Evolutionary conservation across 352 stramenopile species (phyloP), one percentile per base, ranked within the genome.

Genomic region (Phytopythium cucurbitacearum): DNA sequence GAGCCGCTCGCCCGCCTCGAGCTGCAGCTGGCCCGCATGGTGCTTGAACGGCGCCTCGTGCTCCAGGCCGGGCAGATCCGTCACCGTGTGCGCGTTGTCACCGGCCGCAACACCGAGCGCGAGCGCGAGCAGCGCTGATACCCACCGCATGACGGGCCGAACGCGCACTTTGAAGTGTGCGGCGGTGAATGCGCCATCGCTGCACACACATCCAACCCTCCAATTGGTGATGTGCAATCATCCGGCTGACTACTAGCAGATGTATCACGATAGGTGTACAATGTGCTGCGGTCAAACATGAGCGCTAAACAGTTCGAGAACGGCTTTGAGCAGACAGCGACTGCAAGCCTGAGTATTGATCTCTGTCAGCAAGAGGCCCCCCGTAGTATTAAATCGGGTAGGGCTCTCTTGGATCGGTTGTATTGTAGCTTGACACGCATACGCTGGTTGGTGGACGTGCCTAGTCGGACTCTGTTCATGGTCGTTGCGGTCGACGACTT

Each of bases 1-100:
- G 35, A 87, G 56, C 46, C 81, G 84, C 39, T 87, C 77, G 11
- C 69, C 50, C 11, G 79, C 65, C 16, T 64, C 56, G 3, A 90
- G 51, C 16, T 80, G 73, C 9, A 90, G 48, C 16, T 86, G 80
- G 4, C 80, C 80, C 8, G 75, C 75, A 40, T 67, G 88, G 53
- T 90, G 80, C 21, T 65, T 56, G 62, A 90, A 90, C 5, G 67
- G 48, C 16, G 86, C 62, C 42, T 74, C 63, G n/a, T 36, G 9
- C 13, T 64, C 48, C 53, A 85, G 67, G 35, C 71, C 69, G 3
- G 78, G 78, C n/a, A 89, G 66, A 47, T 69, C 57, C 32, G 57
- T 58, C 21, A 88, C 69, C 6, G 70, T 56, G 50, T 89, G 75
- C 16, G 56, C 60, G 21, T 76, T 57, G 43, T 64, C 66, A 36